Base-by-base conservation (phyloP, 441 rosid genomes). In the Metrosideros polymorpha region DNA sequence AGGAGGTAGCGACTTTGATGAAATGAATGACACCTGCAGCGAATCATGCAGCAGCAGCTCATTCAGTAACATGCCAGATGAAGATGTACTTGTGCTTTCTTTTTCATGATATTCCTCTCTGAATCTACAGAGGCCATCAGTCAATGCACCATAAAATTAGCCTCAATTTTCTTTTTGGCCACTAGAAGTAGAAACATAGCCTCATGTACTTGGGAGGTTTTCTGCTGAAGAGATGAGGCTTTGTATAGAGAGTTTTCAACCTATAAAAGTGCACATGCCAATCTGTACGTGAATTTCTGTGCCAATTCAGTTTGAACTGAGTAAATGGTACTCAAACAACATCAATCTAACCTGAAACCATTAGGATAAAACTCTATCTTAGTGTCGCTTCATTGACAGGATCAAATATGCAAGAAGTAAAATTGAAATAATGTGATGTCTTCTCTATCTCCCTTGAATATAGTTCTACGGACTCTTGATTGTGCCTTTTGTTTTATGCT, bases 1-100 rank as follows among this genome's bases (percentile, higher is more conserved):
- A 82, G 99, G 98, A 89, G 94, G 94, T 55, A 95, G 99, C 53
- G 99, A 98, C 89, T 94, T 95, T 84, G 98, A 98, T 63, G 98
- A 94, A 88, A 85, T 93, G 89, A 94, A 98, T n/a, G 99, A 98
- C 86, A 90, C 98, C 39, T 89, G 96, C 91, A 95, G 90, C 29
- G 84, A 53, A 2, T 89, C 88, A 29, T 85, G 88, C 82, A 89
- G 98, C 92, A 93, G 93, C 45, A 93, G 98, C 87, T 94, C 99
- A 29, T 89, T 91, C 84, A 90, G 93, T 91, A 92, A 94, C 89
- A 83, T 92, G 75, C 97, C 91, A 84, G 98, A 97, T 50, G 99
- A 97, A 91, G 98, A 97, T 85, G 99, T 98, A 92, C 35, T 53
- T 55, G 18, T n/a, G 25, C 25, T 39, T 77, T 89, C 84, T 17